A percentile compares a stretch with the other conserved stretches of the same genome.
These are phyloP conservation scores for Lachnellula occidentalis DNA, from an alignment of 2,329 filamentous ascomycete genomes.

Conservation along the genomic window DNA sequence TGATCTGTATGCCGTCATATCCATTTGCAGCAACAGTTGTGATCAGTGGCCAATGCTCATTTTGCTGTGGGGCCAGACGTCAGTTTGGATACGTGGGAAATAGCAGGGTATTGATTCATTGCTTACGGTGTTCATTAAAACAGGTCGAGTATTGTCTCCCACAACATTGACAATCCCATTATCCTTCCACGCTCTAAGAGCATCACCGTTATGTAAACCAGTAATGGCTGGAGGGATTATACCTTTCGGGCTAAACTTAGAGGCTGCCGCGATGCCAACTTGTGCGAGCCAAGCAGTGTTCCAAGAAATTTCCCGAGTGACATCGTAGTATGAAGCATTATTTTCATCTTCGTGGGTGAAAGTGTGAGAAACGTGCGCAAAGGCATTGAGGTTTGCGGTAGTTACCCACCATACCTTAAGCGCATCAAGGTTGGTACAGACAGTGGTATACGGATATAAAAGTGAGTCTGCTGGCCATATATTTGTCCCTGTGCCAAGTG, in stretches of 20 bases:
- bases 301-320: slow-evolving; percentile 52
- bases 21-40: slow-evolving; percentile 47
- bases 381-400: slow-evolving; percentile 45
- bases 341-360: slow-evolving; percentile 55
- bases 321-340: slow-evolving; percentile 54
- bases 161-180: slow-evolving; percentile 55
- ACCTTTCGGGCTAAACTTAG: slow-evolving; percentile 46
- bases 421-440: slow-evolving; percentile 44
- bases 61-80: slow-evolving; percentile 17
- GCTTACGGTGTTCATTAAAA: slow-evolving; percentile 47
- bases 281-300: slow-evolving; percentile 55
- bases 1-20: slow-evolving; percentile 49
- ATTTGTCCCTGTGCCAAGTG: slow-evolving; percentile 44
- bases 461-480: slow-evolving; percentile 38
- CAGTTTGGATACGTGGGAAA: slow-evolving; percentile 33
- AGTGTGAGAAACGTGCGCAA: slow-evolving; percentile 56
- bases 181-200: slow-evolving; percentile 51
- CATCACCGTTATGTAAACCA: slow-evolving; percentile 59
- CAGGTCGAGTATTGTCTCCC: slow-evolving; percentile 57
- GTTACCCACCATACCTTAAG: slow-evolving; percentile 50
- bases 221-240: slow-evolving; percentile 60
- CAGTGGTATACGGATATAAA: slow-evolving; percentile 20
- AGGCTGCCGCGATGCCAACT: slow-evolving; percentile 42
- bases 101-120: slow-evolving; percentile 43
- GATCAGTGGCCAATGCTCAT: slow-evolving; percentile 48